Conservation (phyloP, 345 rosid genomes). For the Lagerstroemia speciosa region DNA sequence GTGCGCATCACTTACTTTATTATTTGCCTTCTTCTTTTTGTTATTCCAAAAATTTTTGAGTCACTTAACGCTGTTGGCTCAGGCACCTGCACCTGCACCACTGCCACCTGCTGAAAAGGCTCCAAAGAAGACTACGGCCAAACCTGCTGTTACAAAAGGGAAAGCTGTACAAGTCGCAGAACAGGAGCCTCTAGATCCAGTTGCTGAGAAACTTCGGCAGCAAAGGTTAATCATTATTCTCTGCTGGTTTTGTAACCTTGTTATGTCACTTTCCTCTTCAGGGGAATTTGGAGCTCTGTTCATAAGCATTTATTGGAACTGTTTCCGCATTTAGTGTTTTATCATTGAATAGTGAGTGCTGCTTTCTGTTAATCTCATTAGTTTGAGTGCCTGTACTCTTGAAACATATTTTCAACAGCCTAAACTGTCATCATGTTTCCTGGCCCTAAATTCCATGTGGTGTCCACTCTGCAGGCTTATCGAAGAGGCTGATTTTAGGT, state of each 20-base stretch:
- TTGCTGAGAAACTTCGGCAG: constrained; percentile 39
- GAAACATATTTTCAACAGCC: not conserved
- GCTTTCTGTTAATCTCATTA: not conserved
- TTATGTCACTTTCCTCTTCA: not conserved
- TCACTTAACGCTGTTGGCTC: not conserved
- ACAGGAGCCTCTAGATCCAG: constrained; percentile 32
- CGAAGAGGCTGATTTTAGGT: constrained; percentile 81
- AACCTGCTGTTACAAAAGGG: constrained; percentile 23
- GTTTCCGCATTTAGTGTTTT: not conserved
- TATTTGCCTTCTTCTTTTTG: not conserved
- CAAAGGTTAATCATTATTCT: constrained; percentile 24
- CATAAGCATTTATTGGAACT: not conserved
- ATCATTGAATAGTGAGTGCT: not conserved
- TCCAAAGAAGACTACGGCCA: constrained; percentile 22
- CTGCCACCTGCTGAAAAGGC: constrained; percentile 27
- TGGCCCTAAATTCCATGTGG: not conserved
- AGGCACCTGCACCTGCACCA: constrained; percentile 27
- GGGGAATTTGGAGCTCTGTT: not conserved
- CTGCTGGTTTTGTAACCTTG: not conserved
- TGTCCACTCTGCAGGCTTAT: constrained; percentile 44
- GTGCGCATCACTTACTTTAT: not conserved
- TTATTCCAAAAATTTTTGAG: not conserved
- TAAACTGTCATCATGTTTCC: not conserved
- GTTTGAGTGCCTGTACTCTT: not conserved
- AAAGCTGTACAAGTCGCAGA: constrained; percentile 24